phyloP scores from a whole-genome alignment of 2,329 filamentous ascomycete genomes.

The Lasiodiplodia theobromae region DNA sequence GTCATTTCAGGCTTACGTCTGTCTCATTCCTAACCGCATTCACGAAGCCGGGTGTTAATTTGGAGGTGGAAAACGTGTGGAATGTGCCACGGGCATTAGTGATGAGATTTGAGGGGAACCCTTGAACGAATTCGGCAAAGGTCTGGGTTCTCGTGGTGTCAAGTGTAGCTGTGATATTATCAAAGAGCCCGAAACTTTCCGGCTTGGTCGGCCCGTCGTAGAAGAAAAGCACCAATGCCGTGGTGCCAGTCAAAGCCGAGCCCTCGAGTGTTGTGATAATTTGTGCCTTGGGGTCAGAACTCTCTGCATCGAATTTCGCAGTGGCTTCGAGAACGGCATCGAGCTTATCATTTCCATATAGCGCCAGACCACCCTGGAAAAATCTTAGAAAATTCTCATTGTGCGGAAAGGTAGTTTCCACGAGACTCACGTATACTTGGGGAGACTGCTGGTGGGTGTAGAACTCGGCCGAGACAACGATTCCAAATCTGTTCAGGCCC shows the following conservation, averaged over 20 bases:
- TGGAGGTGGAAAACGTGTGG: slow-evolving; percentile 4
- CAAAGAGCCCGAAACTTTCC: not conserved
- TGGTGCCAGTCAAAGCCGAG: not conserved
- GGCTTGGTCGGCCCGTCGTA: slow-evolving; percentile 2
- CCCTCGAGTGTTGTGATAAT: slow-evolving; percentile 12
- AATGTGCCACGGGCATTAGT: slow-evolving; percentile 7
- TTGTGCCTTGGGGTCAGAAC: slow-evolving; percentile 1
- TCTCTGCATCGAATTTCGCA: not conserved
- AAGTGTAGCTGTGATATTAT: not conserved
- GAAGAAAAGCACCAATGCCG: not conserved
- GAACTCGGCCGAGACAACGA: slow-evolving; percentile 39
- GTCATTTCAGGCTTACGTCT: not conserved
- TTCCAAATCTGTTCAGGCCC: slow-evolving; percentile 47
- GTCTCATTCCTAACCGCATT: slow-evolving; percentile 5
- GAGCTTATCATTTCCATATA: not conserved
- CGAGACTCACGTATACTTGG: slow-evolving; percentile 1
- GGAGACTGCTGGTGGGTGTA: not conserved
- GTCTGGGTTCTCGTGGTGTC: not conserved
- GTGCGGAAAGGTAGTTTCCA: not conserved
- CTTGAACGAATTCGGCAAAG: not conserved
- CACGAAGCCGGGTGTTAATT: not conserved
- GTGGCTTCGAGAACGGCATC: slow-evolving; percentile 10
- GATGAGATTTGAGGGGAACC: not conserved
- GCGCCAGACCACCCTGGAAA: not conserved
- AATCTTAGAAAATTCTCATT: not conserved